A percentile compares a stretch with the other conserved stretches of the same genome.
Conservation (phyloP, 129 eudicot species). For the Centella asiatica region DNA sequence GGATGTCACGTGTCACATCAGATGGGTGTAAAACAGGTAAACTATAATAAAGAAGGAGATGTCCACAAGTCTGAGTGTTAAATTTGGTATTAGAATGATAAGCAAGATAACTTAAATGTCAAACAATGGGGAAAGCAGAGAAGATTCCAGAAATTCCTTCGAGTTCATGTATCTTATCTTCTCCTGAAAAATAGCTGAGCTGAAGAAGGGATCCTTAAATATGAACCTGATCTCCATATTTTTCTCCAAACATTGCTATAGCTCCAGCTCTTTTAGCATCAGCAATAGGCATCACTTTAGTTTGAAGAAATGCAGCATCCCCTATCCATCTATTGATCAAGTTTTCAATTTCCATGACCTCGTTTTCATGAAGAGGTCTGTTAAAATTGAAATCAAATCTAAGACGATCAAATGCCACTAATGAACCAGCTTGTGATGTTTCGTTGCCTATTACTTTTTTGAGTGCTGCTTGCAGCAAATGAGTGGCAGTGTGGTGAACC, state of each 20-base stretch:
- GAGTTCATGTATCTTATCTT: background rate
- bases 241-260: slow-evolving; percentile 98
- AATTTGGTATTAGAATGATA: background rate
- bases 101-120: background rate
- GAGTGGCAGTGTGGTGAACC: slow-evolving; percentile 98
- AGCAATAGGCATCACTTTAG: slow-evolving; percentile 65
- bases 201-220: background rate
- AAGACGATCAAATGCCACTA: slow-evolving; percentile 95
- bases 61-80: too few species aligned
- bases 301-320: slow-evolving; percentile 62
- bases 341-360: slow-evolving; percentile 62
- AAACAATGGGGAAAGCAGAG: background rate
- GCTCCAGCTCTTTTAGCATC: slow-evolving; percentile 97
- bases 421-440: slow-evolving; percentile 97
- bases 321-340: slow-evolving; percentile 85
- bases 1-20: too few species aligned
- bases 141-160: background rate
- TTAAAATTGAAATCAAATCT: slow-evolving; percentile 96
- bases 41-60: too few species aligned
- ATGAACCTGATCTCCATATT: slow-evolving; percentile 81
- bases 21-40: too few species aligned
- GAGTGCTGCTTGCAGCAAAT: slow-evolving; percentile 90
- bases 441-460: slow-evolving; percentile 84
- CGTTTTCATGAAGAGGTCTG: slow-evolving; percentile 64
- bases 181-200: background rate